These are phyloP conservation scores for Heliamphora pulchella DNA, from an alignment of 179 eudicot genomes.

Conservation along the genomic window DNA sequence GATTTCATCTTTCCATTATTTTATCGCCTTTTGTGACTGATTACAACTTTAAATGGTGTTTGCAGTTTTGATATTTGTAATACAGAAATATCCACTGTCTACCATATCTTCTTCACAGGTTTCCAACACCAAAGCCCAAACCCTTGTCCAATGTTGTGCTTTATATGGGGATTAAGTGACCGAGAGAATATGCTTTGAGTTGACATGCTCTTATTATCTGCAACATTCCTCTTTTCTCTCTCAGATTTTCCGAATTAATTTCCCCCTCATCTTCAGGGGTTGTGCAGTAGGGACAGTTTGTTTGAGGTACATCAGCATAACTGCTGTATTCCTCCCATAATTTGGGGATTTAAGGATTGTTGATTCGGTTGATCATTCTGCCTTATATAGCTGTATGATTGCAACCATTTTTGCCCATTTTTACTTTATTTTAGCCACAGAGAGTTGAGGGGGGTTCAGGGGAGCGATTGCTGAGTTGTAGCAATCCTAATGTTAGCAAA, in stretches of 20 bases:
- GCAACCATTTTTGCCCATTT: not conserved
- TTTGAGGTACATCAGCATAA: not conserved
- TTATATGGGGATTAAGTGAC: not conserved
- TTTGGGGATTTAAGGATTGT: not conserved
- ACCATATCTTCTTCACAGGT: not conserved
- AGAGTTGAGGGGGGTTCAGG: not conserved
- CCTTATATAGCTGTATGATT: not conserved
- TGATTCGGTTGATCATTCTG: not conserved
- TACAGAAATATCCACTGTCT: not conserved
- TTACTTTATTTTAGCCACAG: not conserved
- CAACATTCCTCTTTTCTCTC: not conserved
- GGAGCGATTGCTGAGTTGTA: not conserved
- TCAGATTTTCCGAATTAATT: not conserved
- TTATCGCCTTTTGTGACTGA: not conserved
- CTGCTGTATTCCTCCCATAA: not conserved
- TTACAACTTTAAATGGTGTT: not conserved
- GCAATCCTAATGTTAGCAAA: not conserved
- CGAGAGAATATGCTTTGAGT: not conserved
- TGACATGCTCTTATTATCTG: not conserved
- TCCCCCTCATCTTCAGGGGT: not conserved
- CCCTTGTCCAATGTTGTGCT: not conserved
- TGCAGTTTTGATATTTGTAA: not conserved
- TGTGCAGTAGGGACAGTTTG: not conserved
- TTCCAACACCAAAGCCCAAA: not conserved
- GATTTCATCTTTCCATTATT: not conserved